Evolutionary conservation across 2,329 filamentous ascomycete species (phyloP), one percentile per base, ranked within the genome.

Genomic region (Taxawa tesnikishii): DNA sequence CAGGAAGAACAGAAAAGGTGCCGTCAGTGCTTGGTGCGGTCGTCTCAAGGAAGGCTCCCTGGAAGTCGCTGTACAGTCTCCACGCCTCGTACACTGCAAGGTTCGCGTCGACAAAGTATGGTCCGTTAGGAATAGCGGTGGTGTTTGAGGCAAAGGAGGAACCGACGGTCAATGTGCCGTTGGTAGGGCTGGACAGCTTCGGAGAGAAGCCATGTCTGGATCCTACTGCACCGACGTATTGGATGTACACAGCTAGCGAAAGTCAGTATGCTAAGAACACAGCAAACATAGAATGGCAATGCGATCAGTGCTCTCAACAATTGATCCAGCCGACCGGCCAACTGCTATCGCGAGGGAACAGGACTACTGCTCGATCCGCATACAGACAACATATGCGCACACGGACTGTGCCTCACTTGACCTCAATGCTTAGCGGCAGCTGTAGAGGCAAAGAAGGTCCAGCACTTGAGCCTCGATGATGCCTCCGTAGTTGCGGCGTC

Each of bases 31-130:
- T 55, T 3, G 49, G 37, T 8, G 65, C 56, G 1, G 55, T 43
- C 7, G 63, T 59, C 38, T 69, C 64, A 0, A 60, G 63, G 43
- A 69, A 70, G 3, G 66, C 62, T 9, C 60, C 58, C 25, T 63
- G 54, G 4, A 59, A 52, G 40, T 71, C 67, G 11, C 60, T 58
- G 42, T 67, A 70, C 1, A 70, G 44, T 29, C 59, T 52, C 51
- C 62, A 69, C 1, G 65, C 66, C 38, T 64, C 51, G 39, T 60
- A 64, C 5, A 70, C 47, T 10, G 57, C 46, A 3, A 65, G 65
- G 11, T 54, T 54, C 1, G 51, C 45, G 7, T 58, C 63, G 23
- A 68, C 39, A 40, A 70, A 69, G 41, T 70, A 70, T 2, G 67
- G 66, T 0, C 67, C 66, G 9, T 56, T 41, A 4, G 60, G 57